phyloP scores from a whole-genome alignment of 495 filamentous ascomycete genomes.

The Neurospora discreta region DNA sequence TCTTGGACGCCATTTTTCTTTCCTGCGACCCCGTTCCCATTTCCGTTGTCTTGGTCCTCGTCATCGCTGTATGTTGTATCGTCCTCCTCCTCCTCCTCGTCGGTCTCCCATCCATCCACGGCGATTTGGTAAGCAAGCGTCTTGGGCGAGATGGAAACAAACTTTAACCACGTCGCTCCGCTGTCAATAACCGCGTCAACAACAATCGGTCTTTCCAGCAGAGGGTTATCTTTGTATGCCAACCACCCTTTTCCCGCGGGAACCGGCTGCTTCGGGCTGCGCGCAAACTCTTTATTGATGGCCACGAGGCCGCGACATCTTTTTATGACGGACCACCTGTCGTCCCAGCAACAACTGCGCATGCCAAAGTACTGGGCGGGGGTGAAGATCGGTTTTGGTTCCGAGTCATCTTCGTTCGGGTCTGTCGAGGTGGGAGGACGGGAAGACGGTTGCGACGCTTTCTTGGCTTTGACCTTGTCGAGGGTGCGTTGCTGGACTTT shows the following conservation, averaged over 20 bases:
- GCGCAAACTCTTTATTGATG: slow-evolving; percentile 23
- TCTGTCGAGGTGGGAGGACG: background rate
- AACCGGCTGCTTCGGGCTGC: slow-evolving; percentile 15
- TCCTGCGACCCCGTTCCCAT: background rate
- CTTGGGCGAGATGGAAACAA: slow-evolving; percentile 16
- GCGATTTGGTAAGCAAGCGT: slow-evolving; percentile 20
- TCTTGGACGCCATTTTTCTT: background rate
- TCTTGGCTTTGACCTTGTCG: slow-evolving; percentile 15
- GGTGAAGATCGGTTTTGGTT: slow-evolving; percentile 1
- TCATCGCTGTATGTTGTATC: background rate
- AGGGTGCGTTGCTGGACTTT: slow-evolving; percentile 21
- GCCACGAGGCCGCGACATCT: slow-evolving; percentile 19
- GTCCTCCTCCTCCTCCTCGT: slow-evolving; percentile 6
- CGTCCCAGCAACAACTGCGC: slow-evolving; percentile 20
- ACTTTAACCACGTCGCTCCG: slow-evolving; percentile 24
- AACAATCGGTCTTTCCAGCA: slow-evolving; percentile 16
- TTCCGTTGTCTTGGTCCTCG: background rate
- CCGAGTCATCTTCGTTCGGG: background rate
- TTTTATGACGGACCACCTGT: slow-evolving; percentile 20
- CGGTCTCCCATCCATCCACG: slow-evolving; percentile 21
- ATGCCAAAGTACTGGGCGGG: slow-evolving; percentile 18
- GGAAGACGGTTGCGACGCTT: background rate
- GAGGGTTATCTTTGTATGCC: slow-evolving; percentile 14
- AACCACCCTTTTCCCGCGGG: slow-evolving; percentile 12
- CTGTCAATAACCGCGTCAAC: slow-evolving; percentile 22